phyloP scores from a whole-genome alignment of 2,329 filamentous ascomycete genomes.

The Mycosphaerelloides madeirae region DNA sequence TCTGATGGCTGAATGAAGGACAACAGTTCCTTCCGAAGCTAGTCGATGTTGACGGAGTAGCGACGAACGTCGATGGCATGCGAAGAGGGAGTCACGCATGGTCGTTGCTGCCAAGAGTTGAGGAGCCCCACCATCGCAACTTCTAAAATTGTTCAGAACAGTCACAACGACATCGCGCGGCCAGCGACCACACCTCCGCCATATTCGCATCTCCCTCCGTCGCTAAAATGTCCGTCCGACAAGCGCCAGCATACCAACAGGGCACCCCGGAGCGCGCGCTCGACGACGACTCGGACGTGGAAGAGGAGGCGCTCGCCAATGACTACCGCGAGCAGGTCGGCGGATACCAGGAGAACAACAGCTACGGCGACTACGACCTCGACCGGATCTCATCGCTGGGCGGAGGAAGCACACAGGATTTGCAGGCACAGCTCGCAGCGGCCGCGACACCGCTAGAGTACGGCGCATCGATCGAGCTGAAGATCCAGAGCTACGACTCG shows the following conservation, averaged over 20 bases:
- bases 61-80: no score
- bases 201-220: no score
- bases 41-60: no score
- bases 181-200: constrained; percentile 1
- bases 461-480: constrained; percentile 89
- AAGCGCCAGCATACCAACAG: constrained; percentile 39
- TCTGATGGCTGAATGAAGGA: no score
- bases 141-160: constrained; percentile 3
- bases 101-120: no score
- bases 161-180: neutral
- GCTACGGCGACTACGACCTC: constrained; percentile 51
- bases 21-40: no score
- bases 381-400: constrained; percentile 57
- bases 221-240: constrained; percentile 35
- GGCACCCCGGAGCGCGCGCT: constrained; percentile 32
- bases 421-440: constrained; percentile 84
- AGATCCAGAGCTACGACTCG: constrained; percentile 98
- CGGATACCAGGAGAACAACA: constrained; percentile 67
- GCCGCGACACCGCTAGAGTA: constrained; percentile 95
- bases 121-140: no score
- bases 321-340: constrained; percentile 96
- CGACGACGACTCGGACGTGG: constrained; percentile 72
- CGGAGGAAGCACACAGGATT: constrained; percentile 76
- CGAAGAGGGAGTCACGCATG: no score
- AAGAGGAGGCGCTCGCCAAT: constrained; percentile 92